Evolutionary conservation across 2,329 filamentous ascomycete genomes (phyloP).

Genomic region (Fusarium sp.): DNA sequence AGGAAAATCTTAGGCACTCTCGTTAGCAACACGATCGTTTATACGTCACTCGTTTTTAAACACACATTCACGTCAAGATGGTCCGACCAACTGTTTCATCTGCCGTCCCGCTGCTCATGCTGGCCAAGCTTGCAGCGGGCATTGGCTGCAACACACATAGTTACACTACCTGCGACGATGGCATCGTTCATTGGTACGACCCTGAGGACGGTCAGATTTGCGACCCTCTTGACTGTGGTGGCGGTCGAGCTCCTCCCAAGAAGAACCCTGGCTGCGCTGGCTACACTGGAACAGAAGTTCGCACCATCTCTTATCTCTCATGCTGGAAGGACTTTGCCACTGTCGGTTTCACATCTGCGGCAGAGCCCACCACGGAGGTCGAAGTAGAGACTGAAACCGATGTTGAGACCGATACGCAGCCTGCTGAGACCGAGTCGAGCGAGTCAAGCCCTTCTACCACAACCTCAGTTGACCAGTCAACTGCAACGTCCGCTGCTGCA

Average conservation of each 20-base stretch:
- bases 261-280: constrained; percentile 61
- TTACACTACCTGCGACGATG: constrained; percentile 36
- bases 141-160: constrained; percentile 30
- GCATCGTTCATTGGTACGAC: constrained; percentile 55
- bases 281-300: constrained; percentile 54
- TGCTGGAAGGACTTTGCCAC: constrained; percentile 32
- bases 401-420: background rate
- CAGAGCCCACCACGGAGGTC: background rate
- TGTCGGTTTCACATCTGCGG: background rate
- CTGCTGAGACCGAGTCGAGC: background rate
- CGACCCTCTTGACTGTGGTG: constrained; percentile 65
- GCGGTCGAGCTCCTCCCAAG: constrained; percentile 64
- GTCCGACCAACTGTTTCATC: constrained; percentile 4
- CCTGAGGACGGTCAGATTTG: constrained; percentile 65
- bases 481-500: background rate
- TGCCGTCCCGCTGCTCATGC: constrained; percentile 15
- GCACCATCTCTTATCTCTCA: constrained; percentile 26
- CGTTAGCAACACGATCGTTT: constrained; percentile 7
- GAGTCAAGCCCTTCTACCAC: background rate
- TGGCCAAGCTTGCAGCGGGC: constrained; percentile 20
- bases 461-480: background rate
- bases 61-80: constrained; percentile 8
- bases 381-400: background rate
- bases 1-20: background rate
- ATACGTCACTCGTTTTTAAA: background rate